phyloP scores from a whole-genome alignment of 805 yeast genomes.

The Sugiyamaella americana region DNA sequence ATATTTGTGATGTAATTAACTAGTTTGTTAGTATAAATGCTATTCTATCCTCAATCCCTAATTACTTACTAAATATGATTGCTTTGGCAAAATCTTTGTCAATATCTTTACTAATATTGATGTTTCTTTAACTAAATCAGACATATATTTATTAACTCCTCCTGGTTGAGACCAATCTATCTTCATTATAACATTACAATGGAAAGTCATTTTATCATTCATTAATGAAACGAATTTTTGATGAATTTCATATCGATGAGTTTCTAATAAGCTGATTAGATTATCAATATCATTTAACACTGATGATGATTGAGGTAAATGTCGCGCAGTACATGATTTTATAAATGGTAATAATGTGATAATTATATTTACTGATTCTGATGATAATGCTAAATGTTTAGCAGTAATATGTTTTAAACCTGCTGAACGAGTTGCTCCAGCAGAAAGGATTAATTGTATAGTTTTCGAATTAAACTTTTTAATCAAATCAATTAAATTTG shows the following conservation, averaged over 20 bases:
- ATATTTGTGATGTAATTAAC: slow-evolving; percentile 31
- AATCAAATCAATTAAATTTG: slow-evolving; percentile 39
- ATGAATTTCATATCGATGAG: slow-evolving; percentile 59
- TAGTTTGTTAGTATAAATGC: slow-evolving; percentile 9
- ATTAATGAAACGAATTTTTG: slow-evolving; percentile 62
- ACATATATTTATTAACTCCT: slow-evolving; percentile 47
- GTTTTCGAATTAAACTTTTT: slow-evolving; percentile 48
- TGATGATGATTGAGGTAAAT: slow-evolving; percentile 4
- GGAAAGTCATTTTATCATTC: slow-evolving; percentile 54
- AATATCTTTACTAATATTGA: slow-evolving; percentile 56
- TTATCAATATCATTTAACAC: slow-evolving; percentile 35
- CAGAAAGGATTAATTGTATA: slow-evolving; percentile 58
- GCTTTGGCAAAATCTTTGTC: slow-evolving; percentile 49
- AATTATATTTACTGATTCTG: slow-evolving; percentile 54
- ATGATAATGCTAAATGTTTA: slow-evolving; percentile 60
- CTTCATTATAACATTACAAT: slow-evolving; percentile 42
- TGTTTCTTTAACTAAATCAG: slow-evolving; percentile 58
- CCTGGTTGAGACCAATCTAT: slow-evolving; percentile 46
- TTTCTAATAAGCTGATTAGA: slow-evolving; percentile 40
- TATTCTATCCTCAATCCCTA: neutral
- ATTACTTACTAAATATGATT: slow-evolving; percentile 23
- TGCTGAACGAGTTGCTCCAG: slow-evolving; percentile 70
- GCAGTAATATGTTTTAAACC: slow-evolving; percentile 70
- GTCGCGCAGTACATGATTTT: slow-evolving; percentile 30
- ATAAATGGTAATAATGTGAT: slow-evolving; percentile 36